Evolutionary conservation across 257 asterid genomes (phyloP).

Genomic region (Apocynum venetum): DNA sequence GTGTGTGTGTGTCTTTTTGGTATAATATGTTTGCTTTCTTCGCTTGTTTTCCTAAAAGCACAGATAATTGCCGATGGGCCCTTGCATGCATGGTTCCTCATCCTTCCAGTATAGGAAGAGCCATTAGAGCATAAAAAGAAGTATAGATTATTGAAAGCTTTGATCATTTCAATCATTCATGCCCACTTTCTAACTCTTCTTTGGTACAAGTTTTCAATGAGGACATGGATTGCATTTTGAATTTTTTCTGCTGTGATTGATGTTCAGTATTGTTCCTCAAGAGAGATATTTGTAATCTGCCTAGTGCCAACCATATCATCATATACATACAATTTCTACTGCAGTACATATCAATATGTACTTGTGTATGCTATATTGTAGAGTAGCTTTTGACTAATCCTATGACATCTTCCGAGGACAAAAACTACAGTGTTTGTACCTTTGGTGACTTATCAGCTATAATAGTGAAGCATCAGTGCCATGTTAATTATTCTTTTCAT

Average conservation of each 20-base stretch:
- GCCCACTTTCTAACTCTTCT: background rate
- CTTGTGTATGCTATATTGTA: background rate
- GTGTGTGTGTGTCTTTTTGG: background rate
- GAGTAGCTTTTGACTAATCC: background rate
- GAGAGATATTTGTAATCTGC: background rate
- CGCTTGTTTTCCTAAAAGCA: slow-evolving; percentile 27
- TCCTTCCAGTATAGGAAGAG: slow-evolving; percentile 46
- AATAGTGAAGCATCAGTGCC: background rate
- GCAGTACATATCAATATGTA: background rate
- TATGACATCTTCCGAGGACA: background rate
- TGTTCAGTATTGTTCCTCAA: background rate
- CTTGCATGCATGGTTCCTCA: slow-evolving; percentile 23
- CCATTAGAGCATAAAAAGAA: slow-evolving; percentile 14
- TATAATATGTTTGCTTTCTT: slow-evolving; percentile 9
- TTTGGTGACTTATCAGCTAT: background rate
- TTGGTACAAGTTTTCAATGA: background rate
- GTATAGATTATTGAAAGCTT: background rate
- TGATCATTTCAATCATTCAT: slow-evolving; percentile 3
- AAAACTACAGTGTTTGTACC: background rate
- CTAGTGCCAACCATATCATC: background rate
- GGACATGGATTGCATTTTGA: background rate
- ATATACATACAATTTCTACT: background rate
- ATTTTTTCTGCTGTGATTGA: background rate
- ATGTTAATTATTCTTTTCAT: too few species aligned
- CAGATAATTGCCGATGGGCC: slow-evolving; percentile 23